Evolutionary conservation across 1,139 yeast genomes (phyloP).

Genomic region (Hanseniaspora gamundiae): DNA sequence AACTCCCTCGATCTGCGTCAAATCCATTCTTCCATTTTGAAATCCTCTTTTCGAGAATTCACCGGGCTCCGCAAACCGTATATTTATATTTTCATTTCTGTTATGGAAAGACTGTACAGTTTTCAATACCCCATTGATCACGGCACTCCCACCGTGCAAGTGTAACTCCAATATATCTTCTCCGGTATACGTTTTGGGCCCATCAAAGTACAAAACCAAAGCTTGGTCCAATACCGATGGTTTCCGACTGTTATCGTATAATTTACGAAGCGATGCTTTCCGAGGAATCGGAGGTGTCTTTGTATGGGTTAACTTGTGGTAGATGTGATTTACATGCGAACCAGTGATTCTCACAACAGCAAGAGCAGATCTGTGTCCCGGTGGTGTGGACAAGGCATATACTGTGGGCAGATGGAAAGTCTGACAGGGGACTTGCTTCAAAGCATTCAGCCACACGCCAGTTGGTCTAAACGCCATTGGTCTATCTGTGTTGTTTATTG

Average conservation of each 20-base stretch:
- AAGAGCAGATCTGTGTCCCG: slow-evolving; percentile 64
- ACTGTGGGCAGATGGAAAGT: slow-evolving; percentile 43
- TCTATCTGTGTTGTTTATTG: no score
- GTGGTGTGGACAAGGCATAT: slow-evolving; percentile 79
- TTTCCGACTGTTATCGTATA: slow-evolving; percentile 25
- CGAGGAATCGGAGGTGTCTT: slow-evolving; percentile 35
- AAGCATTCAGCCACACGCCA: neutral
- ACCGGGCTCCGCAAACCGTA: slow-evolving; percentile 84
- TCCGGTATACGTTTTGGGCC: slow-evolving; percentile 85
- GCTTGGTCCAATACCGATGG: slow-evolving; percentile 58
- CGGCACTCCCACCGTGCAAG: slow-evolving; percentile 88
- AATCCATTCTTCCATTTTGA: slow-evolving; percentile 49
- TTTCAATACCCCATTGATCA: slow-evolving; percentile 52
- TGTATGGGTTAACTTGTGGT: slow-evolving; percentile 33
- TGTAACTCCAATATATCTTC: slow-evolving; percentile 84
- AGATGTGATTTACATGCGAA: slow-evolving; percentile 35
- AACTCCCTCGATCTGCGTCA: slow-evolving; percentile 86
- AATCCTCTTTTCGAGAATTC: slow-evolving; percentile 85
- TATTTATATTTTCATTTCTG: slow-evolving; percentile 24
- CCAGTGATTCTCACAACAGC: slow-evolving; percentile 84
- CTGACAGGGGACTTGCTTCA: no score
- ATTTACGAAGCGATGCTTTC: slow-evolving; percentile 41
- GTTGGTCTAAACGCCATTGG: neutral
- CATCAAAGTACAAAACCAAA: slow-evolving; percentile 50
- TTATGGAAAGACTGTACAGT: slow-evolving; percentile 46